Evolutionary conservation across 2,329 filamentous ascomycete genomes (phyloP).

Genomic region (Monosporascus sp.): DNA sequence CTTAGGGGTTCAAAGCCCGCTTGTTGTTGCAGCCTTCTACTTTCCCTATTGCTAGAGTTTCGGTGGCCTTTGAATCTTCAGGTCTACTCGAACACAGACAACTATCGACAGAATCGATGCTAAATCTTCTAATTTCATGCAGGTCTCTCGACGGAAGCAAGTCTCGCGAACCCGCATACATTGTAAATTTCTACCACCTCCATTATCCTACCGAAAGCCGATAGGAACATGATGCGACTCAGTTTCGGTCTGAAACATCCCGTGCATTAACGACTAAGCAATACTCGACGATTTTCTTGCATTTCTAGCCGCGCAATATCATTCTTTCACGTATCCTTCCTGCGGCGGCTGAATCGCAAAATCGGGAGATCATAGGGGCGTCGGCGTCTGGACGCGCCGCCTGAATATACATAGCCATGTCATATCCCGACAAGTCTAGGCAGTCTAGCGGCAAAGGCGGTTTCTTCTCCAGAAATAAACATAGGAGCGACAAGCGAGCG

Average conservation of each 20-base stretch:
- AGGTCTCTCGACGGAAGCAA: background rate
- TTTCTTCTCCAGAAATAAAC: constrained; percentile 86
- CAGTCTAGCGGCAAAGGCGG: constrained; percentile 69
- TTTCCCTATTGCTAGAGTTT: background rate
- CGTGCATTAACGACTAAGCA: constrained; percentile 32
- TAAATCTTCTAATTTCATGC: background rate
- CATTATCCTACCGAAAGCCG: background rate
- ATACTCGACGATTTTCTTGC: constrained; percentile 17
- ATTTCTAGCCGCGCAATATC: constrained; percentile 4
- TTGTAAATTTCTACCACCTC: background rate
- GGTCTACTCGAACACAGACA: background rate
- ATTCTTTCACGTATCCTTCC: background rate
- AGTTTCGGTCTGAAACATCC: constrained; percentile 33
- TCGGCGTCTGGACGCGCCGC: constrained; percentile 21
- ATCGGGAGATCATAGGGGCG: constrained; percentile 16
- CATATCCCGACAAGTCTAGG: constrained; percentile 70
- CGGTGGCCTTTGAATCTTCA: background rate
- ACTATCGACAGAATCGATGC: background rate
- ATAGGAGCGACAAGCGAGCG: constrained; percentile 65
- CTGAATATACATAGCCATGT: constrained; percentile 36
- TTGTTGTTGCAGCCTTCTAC: background rate
- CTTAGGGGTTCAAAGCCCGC: background rate
- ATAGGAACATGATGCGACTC: constrained; percentile 37
- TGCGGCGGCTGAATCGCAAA: constrained; percentile 5
- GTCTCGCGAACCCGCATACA: background rate